Evolutionary conservation across 2,329 filamentous ascomycete genomes (phyloP).

Genomic region (Colletotrichum eremochloae): DNA sequence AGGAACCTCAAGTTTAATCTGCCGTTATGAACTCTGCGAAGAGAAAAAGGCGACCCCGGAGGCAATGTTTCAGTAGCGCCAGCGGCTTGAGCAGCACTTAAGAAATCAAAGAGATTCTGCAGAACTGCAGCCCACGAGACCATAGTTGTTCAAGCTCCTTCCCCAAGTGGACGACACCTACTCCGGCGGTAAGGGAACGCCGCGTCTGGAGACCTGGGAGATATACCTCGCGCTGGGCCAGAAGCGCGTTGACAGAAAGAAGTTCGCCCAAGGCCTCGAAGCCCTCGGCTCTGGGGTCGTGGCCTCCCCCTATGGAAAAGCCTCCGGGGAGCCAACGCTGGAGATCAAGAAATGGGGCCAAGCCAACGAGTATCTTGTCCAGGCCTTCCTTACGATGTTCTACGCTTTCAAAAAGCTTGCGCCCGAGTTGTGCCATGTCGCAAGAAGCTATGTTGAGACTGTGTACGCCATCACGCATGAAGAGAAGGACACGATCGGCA

Average conservation of each 20-base stretch:
- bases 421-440: conserved; percentile 44
- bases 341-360: conserved; percentile 46
- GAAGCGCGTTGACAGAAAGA: neutral
- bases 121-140: conserved; percentile 7
- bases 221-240: conserved; percentile 43
- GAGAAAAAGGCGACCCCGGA: conserved; percentile 45
- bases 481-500: conserved; percentile 40
- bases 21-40: conserved; percentile 56
- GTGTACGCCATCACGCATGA: conserved; percentile 47
- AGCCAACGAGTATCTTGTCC: conserved; percentile 7
- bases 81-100: conserved; percentile 9
- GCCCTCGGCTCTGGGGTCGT: conserved; percentile 46
- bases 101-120: neutral
- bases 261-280: conserved; percentile 43
- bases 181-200: conserved; percentile 4
- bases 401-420: conserved; percentile 43
- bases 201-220: conserved; percentile 44
- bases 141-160: conserved; percentile 41
- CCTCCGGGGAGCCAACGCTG: conserved; percentile 28
- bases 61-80: conserved; percentile 40
- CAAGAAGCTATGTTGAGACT: conserved; percentile 43
- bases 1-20: conserved; percentile 58
- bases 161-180: conserved; percentile 45
- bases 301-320: conserved; percentile 22
- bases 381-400: conserved; percentile 42